Conservation (phyloP, 306 rosid species). For the Corylus heterophylla region DNA sequence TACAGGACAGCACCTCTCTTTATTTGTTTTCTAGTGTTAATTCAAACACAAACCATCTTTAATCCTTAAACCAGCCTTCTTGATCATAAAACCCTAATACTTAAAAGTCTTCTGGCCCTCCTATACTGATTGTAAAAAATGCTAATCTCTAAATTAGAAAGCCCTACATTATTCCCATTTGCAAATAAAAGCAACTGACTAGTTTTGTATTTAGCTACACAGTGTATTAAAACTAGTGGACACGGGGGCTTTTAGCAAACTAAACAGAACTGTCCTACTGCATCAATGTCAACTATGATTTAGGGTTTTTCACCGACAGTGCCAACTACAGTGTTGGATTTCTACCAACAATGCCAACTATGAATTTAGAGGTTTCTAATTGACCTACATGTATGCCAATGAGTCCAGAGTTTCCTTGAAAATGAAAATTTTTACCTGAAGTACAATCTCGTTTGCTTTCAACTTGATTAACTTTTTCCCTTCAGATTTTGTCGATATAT, state of each 20-base stretch:
- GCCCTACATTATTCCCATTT: not conserved
- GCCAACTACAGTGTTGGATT: not conserved
- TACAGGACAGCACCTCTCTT: not conserved
- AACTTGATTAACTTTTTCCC: constrained; percentile 84
- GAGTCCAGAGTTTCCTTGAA: not conserved
- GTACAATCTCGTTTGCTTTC: constrained; percentile 85
- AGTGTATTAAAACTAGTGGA: not conserved
- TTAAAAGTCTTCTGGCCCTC: not conserved
- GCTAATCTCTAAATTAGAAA: not conserved
- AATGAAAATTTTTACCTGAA: constrained; percentile 63
- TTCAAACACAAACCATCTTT: not conserved
- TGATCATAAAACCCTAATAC: not conserved
- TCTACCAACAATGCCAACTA: not conserved
- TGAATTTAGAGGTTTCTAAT: not conserved
- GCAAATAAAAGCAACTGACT: not conserved
- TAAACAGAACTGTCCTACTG: not conserved
- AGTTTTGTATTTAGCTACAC: not conserved
- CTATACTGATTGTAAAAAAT: not conserved
- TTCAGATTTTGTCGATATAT: constrained; percentile 68
- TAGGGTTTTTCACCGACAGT: not conserved
- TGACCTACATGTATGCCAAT: not conserved
- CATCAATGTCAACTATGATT: too few species aligned
- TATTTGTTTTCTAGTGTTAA: not conserved
- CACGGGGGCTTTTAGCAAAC: not conserved
- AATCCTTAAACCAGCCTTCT: not conserved